A percentile compares a stretch with the other conserved stretches of the same genome.
phyloP scores from a whole-genome alignment of 306 rosid species.

The Ziziphus jujuba region DNA sequence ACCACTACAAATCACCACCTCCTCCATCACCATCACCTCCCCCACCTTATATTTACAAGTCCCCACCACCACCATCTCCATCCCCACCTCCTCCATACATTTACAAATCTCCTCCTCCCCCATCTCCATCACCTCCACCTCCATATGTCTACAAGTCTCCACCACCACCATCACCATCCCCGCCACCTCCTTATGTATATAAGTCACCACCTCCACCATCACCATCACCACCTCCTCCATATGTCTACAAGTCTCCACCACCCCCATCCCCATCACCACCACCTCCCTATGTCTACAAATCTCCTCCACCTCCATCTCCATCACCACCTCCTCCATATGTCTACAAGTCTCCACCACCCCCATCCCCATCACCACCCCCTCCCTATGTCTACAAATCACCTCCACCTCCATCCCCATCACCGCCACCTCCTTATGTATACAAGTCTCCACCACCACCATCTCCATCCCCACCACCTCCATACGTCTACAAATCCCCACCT shows the following conservation, averaged over 20 bases:
- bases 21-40: constrained; percentile 9
- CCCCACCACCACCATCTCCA: constrained; percentile 20
- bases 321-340: background rate
- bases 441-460: background rate
- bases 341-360: constrained; percentile 3
- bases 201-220: constrained; percentile 19
- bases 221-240: background rate
- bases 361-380: constrained; percentile 11
- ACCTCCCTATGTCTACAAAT: background rate
- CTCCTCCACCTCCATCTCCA: constrained; percentile 11
- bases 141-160: constrained; percentile 8
- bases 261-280: background rate
- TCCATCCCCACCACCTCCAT: constrained; percentile 1
- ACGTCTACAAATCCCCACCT: constrained; percentile 20
- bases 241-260: background rate
- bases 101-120: background rate
- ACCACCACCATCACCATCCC: constrained; percentile 7
- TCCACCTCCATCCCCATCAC: background rate
- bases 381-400: constrained; percentile 9
- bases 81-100: background rate
- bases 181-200: background rate
- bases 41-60: background rate
- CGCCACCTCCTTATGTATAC: background rate
- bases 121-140: background rate
- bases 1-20: background rate